Conservation (phyloP, 1,284 basidiomycete species). For the Pseudozyma sp. region DNA sequence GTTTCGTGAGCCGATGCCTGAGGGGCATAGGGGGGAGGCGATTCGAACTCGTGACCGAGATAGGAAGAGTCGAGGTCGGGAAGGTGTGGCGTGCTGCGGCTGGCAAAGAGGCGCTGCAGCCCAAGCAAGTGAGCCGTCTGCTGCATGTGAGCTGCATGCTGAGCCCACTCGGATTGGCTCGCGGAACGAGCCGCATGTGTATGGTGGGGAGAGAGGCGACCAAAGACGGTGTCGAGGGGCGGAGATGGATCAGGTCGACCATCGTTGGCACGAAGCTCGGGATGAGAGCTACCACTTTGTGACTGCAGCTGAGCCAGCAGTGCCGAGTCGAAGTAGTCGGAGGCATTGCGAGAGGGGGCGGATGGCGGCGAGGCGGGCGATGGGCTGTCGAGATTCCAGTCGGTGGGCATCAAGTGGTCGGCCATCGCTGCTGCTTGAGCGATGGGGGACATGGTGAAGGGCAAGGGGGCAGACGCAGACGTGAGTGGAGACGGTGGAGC, state of each 20-base stretch:
- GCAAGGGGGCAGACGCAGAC: slow-evolving; percentile 22
- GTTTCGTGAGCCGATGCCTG: slow-evolving; percentile 36
- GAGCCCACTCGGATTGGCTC: slow-evolving; percentile 81
- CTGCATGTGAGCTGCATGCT: slow-evolving; percentile 46
- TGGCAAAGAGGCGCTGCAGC: slow-evolving; percentile 42
- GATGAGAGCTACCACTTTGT: slow-evolving; percentile 31
- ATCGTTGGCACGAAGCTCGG: slow-evolving; percentile 22
- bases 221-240: slow-evolving; percentile 73
- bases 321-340: slow-evolving; percentile 45
- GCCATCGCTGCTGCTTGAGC: slow-evolving; percentile 22
- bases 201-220: slow-evolving; percentile 92
- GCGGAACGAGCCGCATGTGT: slow-evolving; percentile 91
- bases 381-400: slow-evolving; percentile 31
- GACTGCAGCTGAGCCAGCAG: slow-evolving; percentile 33
- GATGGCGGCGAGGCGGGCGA: slow-evolving; percentile 24
- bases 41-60: slow-evolving; percentile 40
- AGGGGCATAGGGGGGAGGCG: slow-evolving; percentile 46
- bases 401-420: slow-evolving; percentile 25
- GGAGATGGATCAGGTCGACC: slow-evolving; percentile 13
- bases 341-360: slow-evolving; percentile 24
- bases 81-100: slow-evolving; percentile 46
- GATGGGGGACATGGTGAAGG: slow-evolving; percentile 32
- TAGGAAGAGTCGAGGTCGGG: slow-evolving; percentile 41
- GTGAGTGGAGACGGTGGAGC: slow-evolving; percentile 29
- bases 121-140: slow-evolving; percentile 44